These are phyloP conservation scores for Claviceps sp. DNA, from an alignment of 2,329 filamentous ascomycete genomes.

Conservation along the genomic window DNA sequence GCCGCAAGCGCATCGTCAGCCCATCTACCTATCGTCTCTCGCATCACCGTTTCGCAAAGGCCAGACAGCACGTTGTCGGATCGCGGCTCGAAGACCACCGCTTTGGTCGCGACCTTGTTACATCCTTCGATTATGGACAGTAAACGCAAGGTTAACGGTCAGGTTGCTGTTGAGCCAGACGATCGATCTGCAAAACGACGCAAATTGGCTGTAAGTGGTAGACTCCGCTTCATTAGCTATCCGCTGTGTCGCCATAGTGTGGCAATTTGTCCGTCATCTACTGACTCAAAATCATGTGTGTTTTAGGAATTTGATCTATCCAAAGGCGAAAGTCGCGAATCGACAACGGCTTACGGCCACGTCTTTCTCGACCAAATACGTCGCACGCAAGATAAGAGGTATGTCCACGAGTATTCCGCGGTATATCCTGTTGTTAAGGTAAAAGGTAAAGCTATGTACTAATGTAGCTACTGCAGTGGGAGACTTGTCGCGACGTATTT, in stretches of 20 bases:
- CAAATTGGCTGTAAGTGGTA: conserved; percentile 33
- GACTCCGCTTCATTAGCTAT: neutral
- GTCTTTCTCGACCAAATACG: conserved; percentile 64
- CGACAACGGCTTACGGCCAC: conserved; percentile 58
- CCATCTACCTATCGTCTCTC: neutral
- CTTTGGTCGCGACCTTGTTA: conserved; percentile 10
- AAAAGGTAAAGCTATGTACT: neutral
- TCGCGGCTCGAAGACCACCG: neutral
- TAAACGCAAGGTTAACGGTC: conserved; percentile 42
- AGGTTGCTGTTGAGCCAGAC: conserved; percentile 30
- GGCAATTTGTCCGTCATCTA: neutral
- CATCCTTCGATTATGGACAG: conserved; percentile 33
- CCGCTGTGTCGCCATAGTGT: neutral
- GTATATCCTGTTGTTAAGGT: too few species aligned
- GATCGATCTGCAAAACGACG: conserved; percentile 44
- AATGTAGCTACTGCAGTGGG: conserved; percentile 34
- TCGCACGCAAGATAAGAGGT: conserved; percentile 72
- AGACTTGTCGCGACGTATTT: conserved; percentile 65
- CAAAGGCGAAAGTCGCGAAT: conserved; percentile 49
- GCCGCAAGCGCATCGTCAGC: conserved; percentile 3
- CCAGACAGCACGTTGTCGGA: neutral
- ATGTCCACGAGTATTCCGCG: conserved; percentile 23
- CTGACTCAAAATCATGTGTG: conserved; percentile 2
- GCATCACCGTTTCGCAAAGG: neutral
- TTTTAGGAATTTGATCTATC: conserved; percentile 32